A percentile compares a stretch with the other conserved stretches of the same genome.
These are phyloP conservation scores for Yarrowia osloensis DNA, from an alignment of 805 yeast genomes.

Conservation along the genomic window DNA sequence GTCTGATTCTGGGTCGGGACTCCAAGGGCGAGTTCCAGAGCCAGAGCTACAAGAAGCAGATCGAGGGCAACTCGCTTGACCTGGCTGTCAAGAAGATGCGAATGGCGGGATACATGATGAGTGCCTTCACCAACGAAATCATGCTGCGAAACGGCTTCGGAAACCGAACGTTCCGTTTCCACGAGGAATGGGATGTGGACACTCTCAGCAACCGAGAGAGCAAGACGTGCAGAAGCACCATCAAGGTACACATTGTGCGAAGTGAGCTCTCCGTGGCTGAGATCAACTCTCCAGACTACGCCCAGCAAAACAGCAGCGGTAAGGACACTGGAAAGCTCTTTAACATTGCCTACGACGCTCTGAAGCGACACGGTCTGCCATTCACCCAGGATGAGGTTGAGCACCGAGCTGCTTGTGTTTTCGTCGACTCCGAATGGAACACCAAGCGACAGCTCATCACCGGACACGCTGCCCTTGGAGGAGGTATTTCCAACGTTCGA, in stretches of 20 bases:
- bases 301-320: constrained; percentile 83
- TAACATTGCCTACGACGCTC: constrained; percentile 75
- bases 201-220: constrained; percentile 54
- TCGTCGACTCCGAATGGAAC: constrained; percentile 86
- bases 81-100: constrained; percentile 72
- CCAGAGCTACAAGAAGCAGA: constrained; percentile 47
- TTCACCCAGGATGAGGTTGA: constrained; percentile 52
- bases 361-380: constrained; percentile 58
- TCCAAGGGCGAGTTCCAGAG: constrained; percentile 72
- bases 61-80: constrained; percentile 67
- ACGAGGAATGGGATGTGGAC: constrained; percentile 60
- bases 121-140: constrained; percentile 87
- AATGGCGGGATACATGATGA: constrained; percentile 84
- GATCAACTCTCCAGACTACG: constrained; percentile 72
- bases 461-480: constrained; percentile 95
- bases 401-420: constrained; percentile 80
- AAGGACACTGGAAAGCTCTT: constrained; percentile 73
- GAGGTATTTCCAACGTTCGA: constrained; percentile 68
- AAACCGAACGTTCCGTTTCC: constrained; percentile 71
- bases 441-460: constrained; percentile 55
- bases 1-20: constrained; percentile 74
- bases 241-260: constrained; percentile 76
- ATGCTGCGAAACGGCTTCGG: constrained; percentile 80
- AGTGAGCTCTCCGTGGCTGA: constrained; percentile 68
- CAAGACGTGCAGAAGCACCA: constrained; percentile 52